A percentile compares a stretch with the other conserved stretches of the same genome.
Conservation (phyloP, 208 protist species). For the Strigomonas culicis region DNA sequence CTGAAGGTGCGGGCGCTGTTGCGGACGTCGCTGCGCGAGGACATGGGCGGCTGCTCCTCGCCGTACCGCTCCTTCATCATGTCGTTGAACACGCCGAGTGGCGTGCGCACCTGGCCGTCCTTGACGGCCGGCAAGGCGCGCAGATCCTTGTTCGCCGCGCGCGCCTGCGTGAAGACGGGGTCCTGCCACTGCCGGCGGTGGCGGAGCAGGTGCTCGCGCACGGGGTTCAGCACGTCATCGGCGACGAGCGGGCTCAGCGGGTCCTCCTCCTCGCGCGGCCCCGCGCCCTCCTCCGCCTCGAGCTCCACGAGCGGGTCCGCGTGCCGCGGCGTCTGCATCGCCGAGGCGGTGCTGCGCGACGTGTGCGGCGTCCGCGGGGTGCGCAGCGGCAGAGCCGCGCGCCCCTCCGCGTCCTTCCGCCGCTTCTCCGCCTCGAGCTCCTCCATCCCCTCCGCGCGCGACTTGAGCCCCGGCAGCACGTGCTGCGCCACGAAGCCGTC, state of each 20-base stretch:
- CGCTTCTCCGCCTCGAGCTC: conserved; percentile 47
- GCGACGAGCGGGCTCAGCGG: conserved; percentile 53
- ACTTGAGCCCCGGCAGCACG: conserved; percentile 54
- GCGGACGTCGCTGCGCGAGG: conserved; percentile 9
- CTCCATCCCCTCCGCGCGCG: conserved; percentile 50
- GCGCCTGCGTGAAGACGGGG: conserved; percentile 42
- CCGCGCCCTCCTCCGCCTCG: conserved; percentile 31
- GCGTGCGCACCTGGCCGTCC: conserved; percentile 64
- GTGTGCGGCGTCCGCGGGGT: conserved; percentile 41
- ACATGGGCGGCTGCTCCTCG: conserved; percentile 27
- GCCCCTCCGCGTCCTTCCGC: conserved; percentile 21
- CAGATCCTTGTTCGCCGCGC: conserved; percentile 35
- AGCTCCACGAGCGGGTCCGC: conserved; percentile 18
- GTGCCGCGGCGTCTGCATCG: conserved; percentile 20
- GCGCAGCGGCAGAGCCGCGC: conserved; percentile 11
- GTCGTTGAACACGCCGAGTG: conserved; percentile 74
- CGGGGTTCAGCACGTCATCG: conserved; percentile 44
- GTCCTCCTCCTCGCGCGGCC: conserved; percentile 63
- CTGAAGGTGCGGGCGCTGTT: conserved; percentile 9
- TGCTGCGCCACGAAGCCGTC: conserved; percentile 48
- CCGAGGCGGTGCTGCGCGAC: conserved; percentile 26
- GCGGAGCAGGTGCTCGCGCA: conserved; percentile 55
- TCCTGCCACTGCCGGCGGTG: conserved; percentile 30
- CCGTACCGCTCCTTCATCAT: conserved; percentile 55
- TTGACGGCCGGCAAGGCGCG: conserved; percentile 52